Evolutionary conservation across 2,329 filamentous ascomycete genomes (phyloP).

Genomic region (Bimuria novae-zelandiae): DNA sequence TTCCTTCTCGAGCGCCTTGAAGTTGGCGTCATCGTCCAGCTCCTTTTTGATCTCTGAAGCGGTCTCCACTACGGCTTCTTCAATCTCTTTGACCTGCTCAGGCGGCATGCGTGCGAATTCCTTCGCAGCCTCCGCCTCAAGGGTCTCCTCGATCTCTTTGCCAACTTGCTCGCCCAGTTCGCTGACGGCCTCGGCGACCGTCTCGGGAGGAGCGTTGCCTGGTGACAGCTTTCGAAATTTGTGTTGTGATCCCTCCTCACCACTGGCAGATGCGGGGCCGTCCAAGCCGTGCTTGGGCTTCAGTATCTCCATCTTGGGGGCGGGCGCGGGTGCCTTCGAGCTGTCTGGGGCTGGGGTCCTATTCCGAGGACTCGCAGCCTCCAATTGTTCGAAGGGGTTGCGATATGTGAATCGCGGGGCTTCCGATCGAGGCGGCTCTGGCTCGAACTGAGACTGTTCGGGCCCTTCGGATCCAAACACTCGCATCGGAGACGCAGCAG

Average conservation of each 20-base stretch:
- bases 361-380: constrained; percentile 67
- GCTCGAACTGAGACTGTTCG: constrained; percentile 38
- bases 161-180: constrained; percentile 66
- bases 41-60: constrained; percentile 50
- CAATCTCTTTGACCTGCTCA: constrained; percentile 60
- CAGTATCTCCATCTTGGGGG: constrained; percentile 51
- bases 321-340: constrained; percentile 19
- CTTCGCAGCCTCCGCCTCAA: constrained; percentile 57
- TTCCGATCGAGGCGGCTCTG: constrained; percentile 29
- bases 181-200: constrained; percentile 71
- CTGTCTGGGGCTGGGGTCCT: constrained; percentile 36
- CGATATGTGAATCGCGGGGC: constrained; percentile 68
- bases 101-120: constrained; percentile 37
- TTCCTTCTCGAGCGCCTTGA: constrained; percentile 58
- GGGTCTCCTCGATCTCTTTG: constrained; percentile 67
- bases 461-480: constrained; percentile 50
- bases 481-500: constrained; percentile 35
- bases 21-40: constrained; percentile 60
- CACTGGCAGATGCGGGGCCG: constrained; percentile 28
- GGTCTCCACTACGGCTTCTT: constrained; percentile 58
- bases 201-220: constrained; percentile 53
- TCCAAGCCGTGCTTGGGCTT: constrained; percentile 51
- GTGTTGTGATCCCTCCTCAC: constrained; percentile 30
- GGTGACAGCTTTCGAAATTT: constrained; percentile 22
- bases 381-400: constrained; percentile 73